Evolutionary conservation across 441 rosid genomes (phyloP).

Genomic region (Breynia disticha): DNA sequence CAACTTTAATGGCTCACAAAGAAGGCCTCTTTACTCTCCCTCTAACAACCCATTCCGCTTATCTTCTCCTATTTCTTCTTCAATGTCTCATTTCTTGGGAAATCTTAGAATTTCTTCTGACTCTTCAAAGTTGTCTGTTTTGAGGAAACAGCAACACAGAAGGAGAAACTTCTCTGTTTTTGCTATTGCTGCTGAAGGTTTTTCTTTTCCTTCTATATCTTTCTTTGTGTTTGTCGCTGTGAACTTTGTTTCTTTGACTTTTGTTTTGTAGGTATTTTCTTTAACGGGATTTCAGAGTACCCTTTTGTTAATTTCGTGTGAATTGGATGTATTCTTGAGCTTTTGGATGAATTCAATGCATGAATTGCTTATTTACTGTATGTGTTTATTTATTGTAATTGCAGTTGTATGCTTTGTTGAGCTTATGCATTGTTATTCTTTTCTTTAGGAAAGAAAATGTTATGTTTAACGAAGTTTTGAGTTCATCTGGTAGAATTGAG

Average conservation of each 20-base stretch:
- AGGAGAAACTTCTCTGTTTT: slow-evolving; percentile 54
- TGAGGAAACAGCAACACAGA: slow-evolving; percentile 16
- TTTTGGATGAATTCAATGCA: too few species aligned
- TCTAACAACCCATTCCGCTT: slow-evolving; percentile 31
- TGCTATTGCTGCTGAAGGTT: slow-evolving; percentile 64
- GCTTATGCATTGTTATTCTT: too few species aligned
- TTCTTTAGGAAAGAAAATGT: too few species aligned
- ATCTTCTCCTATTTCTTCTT: slow-evolving; percentile 47
- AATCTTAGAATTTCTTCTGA: slow-evolving; percentile 26
- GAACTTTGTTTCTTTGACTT: slow-evolving; percentile 3
- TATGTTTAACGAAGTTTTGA: too few species aligned
- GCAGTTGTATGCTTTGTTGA: too few species aligned
- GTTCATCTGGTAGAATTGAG: background rate
- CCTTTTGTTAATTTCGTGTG: background rate
- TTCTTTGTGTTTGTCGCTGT: slow-evolving; percentile 2
- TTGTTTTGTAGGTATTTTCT: background rate
- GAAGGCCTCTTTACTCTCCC: slow-evolving; percentile 28
- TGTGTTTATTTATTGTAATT: too few species aligned
- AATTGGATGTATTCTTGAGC: background rate
- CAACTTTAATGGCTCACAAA: slow-evolving; percentile 47
- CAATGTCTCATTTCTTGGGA: slow-evolving; percentile 45
- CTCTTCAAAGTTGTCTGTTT: slow-evolving; percentile 15
- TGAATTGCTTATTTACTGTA: too few species aligned
- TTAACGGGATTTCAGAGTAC: background rate
- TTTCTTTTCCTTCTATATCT: slow-evolving; percentile 12